These are phyloP conservation scores for Hypoxylon rickii DNA, from an alignment of 495 filamentous ascomycete genomes.

Conservation along the genomic window DNA sequence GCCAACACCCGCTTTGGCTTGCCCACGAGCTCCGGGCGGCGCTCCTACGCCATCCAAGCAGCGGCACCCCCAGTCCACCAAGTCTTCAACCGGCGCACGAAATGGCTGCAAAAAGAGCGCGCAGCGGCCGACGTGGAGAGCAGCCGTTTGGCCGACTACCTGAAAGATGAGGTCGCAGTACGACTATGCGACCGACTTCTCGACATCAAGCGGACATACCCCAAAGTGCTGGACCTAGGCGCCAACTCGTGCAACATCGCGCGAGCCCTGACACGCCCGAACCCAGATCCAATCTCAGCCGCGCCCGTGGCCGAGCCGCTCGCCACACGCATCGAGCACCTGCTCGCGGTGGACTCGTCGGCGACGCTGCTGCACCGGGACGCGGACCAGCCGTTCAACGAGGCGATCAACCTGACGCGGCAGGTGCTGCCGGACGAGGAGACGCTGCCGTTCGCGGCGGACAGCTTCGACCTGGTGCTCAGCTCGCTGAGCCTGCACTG, in stretches of 20 bases:
- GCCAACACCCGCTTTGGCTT: too few species aligned
- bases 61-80: slow-evolving; percentile 76
- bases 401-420: slow-evolving; percentile 68
- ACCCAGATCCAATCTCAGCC: slow-evolving; percentile 62
- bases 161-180: slow-evolving; percentile 87
- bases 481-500: slow-evolving; percentile 90
- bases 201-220: slow-evolving; percentile 90
- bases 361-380: slow-evolving; percentile 81
- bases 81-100: slow-evolving; percentile 87
- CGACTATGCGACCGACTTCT: slow-evolving; percentile 85
- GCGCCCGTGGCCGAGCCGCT: slow-evolving; percentile 63
- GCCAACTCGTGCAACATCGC: slow-evolving; percentile 97
- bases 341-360: slow-evolving; percentile 84
- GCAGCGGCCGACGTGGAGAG: slow-evolving; percentile 70
- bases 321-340: slow-evolving; percentile 64
- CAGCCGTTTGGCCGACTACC: slow-evolving; percentile 83
- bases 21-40: slow-evolving; percentile 25
- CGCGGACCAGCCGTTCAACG: slow-evolving; percentile 73
- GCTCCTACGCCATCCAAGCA: slow-evolving; percentile 75
- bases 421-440: slow-evolving; percentile 72
- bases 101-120: slow-evolving; percentile 89
- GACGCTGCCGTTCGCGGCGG: slow-evolving; percentile 73
- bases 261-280: slow-evolving; percentile 69
- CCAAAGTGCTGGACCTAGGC: slow-evolving; percentile 86
- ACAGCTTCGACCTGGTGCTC: slow-evolving; percentile 85